These are phyloP conservation scores for Monilinia aucupariae DNA, from an alignment of 2,329 filamentous ascomycete genomes.

Conservation along the genomic window DNA sequence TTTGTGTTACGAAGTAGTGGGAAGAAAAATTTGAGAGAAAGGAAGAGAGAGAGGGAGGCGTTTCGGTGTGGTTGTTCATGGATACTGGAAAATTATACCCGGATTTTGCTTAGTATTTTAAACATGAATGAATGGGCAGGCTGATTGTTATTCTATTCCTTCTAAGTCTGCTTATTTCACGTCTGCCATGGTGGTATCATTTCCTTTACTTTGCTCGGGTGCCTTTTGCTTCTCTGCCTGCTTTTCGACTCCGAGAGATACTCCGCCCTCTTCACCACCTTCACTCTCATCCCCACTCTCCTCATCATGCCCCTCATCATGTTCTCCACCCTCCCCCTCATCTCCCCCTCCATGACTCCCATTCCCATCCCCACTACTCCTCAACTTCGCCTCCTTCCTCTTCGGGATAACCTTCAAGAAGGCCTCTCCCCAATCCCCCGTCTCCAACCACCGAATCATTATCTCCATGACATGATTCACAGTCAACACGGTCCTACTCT, in stretches of 20 bases:
- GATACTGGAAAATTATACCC: constrained; percentile 11
- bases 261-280: constrained; percentile 9
- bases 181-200: background rate
- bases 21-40: background rate
- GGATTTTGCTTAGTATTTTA: constrained; percentile 5
- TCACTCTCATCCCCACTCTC: background rate
- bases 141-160: background rate
- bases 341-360: constrained; percentile 30
- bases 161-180: background rate
- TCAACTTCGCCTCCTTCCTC: constrained; percentile 75
- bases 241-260: background rate
- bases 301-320: constrained; percentile 6
- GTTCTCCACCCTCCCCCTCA: constrained; percentile 24
- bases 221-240: background rate
- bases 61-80: constrained; percentile 5
- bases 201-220: background rate
- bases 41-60: background rate
- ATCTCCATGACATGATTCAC: constrained; percentile 98
- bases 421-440: constrained; percentile 83
- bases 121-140: constrained; percentile 1
- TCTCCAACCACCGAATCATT: constrained; percentile 88
- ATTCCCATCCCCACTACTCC: constrained; percentile 31
- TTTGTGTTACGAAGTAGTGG: background rate
- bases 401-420: constrained; percentile 87
- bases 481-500: constrained; percentile 75